Base-by-base conservation (phyloP, 139 green algal species). In the Chlorella sorokiniana region DNA sequence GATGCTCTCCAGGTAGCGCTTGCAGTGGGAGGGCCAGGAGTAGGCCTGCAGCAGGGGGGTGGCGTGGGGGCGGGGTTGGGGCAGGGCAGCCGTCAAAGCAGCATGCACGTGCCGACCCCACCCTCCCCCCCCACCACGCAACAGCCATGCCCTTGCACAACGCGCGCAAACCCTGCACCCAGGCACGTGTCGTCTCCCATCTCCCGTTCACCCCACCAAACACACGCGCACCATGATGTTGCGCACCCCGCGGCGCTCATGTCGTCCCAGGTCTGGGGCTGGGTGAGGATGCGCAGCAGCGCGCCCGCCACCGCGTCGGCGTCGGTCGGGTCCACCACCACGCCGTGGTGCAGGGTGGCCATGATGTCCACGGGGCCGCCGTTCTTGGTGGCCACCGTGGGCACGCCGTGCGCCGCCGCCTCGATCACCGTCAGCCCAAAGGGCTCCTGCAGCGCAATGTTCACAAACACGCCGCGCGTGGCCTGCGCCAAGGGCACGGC, bases 401-500 rank as follows among this genome's bases (percentile, higher is more conserved):
- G 96, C 76, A 97, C 95, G 33, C 95, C 96, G 84, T 98, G 92
- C 14, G 95, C 96, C 7, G 94, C 96, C 3, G 96, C 96, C 81
- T 98, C 94, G 38, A 98, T 98, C 31, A 98, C 90, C 2, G 95
- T 98, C 35, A 98, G 85, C 25, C 95, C 95, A 83, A 98, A 98
- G 0, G 95, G 95, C 92, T 98, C 95, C 92, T 98, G 94, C n/a
- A 93, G 86, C 3, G 92, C 93, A 1, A 88, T 74, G 84, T 96
- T 95, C 40, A 90, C 92, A 87, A 98, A 98, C 51, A 98, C 91
- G 20, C 95, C 95, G 25, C 89, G 85, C 0, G 94, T 97, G 56
- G 89, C 87, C 11, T 87, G 77, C 42, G 45, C n/a, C n/a, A n/a
- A n/a, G n/a, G n/a, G n/a, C n/a, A n/a, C n/a, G n/a, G n/a, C 8